phyloP scores from a whole-genome alignment of 2,329 filamentous ascomycete genomes.

The Trichoderma sp. region DNA sequence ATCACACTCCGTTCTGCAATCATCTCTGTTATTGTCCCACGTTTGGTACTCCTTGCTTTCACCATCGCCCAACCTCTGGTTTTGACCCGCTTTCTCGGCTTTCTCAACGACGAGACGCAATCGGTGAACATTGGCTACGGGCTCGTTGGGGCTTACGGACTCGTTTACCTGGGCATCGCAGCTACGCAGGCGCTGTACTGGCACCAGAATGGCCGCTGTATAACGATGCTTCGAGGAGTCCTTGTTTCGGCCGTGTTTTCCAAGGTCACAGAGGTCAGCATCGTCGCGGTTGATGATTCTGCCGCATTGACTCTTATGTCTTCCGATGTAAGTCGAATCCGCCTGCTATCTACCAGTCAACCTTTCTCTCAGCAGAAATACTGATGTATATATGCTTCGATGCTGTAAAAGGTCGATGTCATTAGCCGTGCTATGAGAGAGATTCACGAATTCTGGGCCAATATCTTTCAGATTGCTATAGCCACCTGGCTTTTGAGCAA shows the following conservation, averaged over 20 bases:
- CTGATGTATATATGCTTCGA: not conserved
- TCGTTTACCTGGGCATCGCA: slow-evolving; percentile 34
- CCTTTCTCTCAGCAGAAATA: not conserved
- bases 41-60: slow-evolving; percentile 34
- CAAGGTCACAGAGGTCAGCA: slow-evolving; percentile 33
- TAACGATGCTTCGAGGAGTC: slow-evolving; percentile 32
- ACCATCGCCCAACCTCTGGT: slow-evolving; percentile 38
- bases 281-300: slow-evolving; percentile 30
- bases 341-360: not conserved
- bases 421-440: slow-evolving; percentile 36
- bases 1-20: slow-evolving; percentile 31
- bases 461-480: slow-evolving; percentile 35
- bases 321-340: slow-evolving; percentile 31
- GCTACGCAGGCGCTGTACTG: slow-evolving; percentile 27
- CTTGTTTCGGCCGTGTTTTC: slow-evolving; percentile 33
- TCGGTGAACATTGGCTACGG: slow-evolving; percentile 30
- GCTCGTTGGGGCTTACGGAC: slow-evolving; percentile 33
- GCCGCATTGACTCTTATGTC: slow-evolving; percentile 42
- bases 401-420: slow-evolving; percentile 33
- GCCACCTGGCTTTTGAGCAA: slow-evolving; percentile 29
- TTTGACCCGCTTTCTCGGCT: slow-evolving; percentile 30
- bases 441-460: slow-evolving; percentile 38
- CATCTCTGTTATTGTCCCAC: slow-evolving; percentile 31
- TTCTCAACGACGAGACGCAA: slow-evolving; percentile 28
- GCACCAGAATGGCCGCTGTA: slow-evolving; percentile 30